Percentiles rank a stretch among this genome's conserved stretches.
Conservation (phyloP, 2,329 filamentous ascomycete genomes). For the Fusarium pseudonygamai region DNA sequence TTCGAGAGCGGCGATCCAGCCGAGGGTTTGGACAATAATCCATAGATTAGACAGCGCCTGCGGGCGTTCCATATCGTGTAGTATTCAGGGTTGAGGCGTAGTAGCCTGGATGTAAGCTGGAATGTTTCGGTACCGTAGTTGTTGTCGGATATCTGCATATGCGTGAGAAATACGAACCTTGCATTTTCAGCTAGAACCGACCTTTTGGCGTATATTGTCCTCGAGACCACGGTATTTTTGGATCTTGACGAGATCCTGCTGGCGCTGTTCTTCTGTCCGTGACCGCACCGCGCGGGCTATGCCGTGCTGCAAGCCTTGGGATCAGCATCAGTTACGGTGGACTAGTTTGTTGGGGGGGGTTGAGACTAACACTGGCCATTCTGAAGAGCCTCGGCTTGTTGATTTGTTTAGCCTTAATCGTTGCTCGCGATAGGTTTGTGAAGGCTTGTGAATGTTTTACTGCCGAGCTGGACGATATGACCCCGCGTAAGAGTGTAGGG, state of each 20-base stretch:
- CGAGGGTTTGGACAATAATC: conserved; percentile 64
- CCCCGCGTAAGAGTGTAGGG: conserved; percentile 21
- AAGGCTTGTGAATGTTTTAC: conserved; percentile 1
- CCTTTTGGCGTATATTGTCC: conserved; percentile 71
- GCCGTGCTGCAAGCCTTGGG: conserved; percentile 73
- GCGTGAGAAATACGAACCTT: conserved; percentile 25
- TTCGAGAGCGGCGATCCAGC: conserved; percentile 63
- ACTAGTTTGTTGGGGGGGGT: background rate
- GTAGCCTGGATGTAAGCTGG: conserved; percentile 74
- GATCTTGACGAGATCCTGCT: conserved; percentile 80
- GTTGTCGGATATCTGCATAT: conserved; percentile 49
- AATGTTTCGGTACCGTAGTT: conserved; percentile 67
- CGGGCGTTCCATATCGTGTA: conserved; percentile 93
- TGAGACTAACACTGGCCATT: conserved; percentile 40
- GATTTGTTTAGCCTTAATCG: background rate
- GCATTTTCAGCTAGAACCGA: conserved; percentile 45
- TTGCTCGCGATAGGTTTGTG: background rate
- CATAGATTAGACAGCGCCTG: conserved; percentile 72
- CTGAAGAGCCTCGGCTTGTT: conserved; percentile 7
- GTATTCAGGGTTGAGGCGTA: conserved; percentile 84
- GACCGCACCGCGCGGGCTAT: conserved; percentile 73
- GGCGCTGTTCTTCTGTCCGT: conserved; percentile 74
- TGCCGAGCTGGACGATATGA: background rate
- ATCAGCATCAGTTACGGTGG: conserved; percentile 40
- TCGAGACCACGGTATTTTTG: conserved; percentile 78